A percentile compares a stretch with the other conserved stretches of the same genome.
These are phyloP conservation scores for Penicillium taxi DNA, from an alignment of 495 filamentous ascomycete genomes.

Conservation along the genomic window DNA sequence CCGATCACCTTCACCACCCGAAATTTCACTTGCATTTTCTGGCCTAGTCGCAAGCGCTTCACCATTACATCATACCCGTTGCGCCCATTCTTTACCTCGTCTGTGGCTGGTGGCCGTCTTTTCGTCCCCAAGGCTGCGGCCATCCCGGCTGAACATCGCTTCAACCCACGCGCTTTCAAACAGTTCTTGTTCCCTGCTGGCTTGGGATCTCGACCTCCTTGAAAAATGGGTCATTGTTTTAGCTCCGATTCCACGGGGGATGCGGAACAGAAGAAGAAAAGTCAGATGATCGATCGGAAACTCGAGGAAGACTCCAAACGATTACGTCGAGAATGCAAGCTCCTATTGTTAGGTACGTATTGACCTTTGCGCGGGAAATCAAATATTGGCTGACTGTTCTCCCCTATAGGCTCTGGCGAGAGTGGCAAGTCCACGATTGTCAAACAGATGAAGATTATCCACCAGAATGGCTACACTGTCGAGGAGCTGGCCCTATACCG, in stretches of 20 bases:
- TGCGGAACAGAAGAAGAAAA: slow-evolving; percentile 85
- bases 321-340: slow-evolving; percentile 96
- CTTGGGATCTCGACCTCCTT: slow-evolving; percentile 15
- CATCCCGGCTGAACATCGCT: slow-evolving; percentile 20
- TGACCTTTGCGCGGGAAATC: not conserved
- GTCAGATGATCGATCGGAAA: slow-evolving; percentile 84
- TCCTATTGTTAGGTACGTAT: slow-evolving; percentile 77
- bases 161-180: slow-evolving; percentile 22
- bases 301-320: slow-evolving; percentile 88
- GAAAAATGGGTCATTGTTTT: slow-evolving; percentile 80
- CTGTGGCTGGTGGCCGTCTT: slow-evolving; percentile 16
- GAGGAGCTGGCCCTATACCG: slow-evolving; percentile 91
- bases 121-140: slow-evolving; percentile 14
- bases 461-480: slow-evolving; percentile 89
- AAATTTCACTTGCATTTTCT: slow-evolving; percentile 2
- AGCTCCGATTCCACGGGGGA: slow-evolving; percentile 69
- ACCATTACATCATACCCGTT: not conserved
- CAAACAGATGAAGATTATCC: slow-evolving; percentile 99
- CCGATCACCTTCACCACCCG: slow-evolving; percentile 2
- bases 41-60: slow-evolving; percentile 6
- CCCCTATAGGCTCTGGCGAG: slow-evolving; percentile 81
- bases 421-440: slow-evolving; percentile 99
- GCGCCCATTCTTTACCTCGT: slow-evolving; percentile 8
- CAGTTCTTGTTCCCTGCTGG: slow-evolving; percentile 17
- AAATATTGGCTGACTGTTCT: slow-evolving; percentile 6